Conservation (phyloP, 2,329 filamentous ascomycete genomes). For the Ophiostoma sp. region DNA sequence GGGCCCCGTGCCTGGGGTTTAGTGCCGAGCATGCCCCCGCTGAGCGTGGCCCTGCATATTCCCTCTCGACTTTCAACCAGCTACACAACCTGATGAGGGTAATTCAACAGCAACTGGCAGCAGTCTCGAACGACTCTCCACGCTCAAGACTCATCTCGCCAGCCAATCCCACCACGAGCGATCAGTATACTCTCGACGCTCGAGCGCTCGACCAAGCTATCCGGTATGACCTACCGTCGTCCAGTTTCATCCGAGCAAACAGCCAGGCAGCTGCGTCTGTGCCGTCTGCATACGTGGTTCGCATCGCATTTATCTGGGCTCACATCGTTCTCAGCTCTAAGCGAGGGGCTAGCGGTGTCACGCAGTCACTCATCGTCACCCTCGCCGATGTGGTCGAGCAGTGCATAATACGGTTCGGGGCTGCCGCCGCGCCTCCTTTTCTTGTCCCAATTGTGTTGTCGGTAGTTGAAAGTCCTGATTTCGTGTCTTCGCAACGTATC, state of each 20-base stretch:
- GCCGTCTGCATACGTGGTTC: slow-evolving; percentile 19
- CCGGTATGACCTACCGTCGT: slow-evolving; percentile 14
- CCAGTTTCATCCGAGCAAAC: neutral
- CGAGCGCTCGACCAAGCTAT: slow-evolving; percentile 4
- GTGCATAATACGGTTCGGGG: slow-evolving; percentile 28
- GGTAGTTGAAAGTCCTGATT: neutral
- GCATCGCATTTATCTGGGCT: slow-evolving; percentile 18
- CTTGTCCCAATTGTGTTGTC: slow-evolving; percentile 27
- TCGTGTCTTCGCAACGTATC: slow-evolving; percentile 1
- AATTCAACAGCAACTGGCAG: slow-evolving; percentile 7
- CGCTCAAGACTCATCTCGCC: neutral
- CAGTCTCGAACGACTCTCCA: neutral
- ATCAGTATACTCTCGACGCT: neutral
- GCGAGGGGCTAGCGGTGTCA: neutral
- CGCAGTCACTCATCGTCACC: neutral
- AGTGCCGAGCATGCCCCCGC: slow-evolving; percentile 26
- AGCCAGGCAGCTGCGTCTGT: neutral
- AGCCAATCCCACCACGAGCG: neutral
- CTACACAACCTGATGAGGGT: slow-evolving; percentile 36
- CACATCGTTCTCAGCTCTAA: slow-evolving; percentile 10
- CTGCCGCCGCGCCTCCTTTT: slow-evolving; percentile 29
- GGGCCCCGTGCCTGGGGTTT: slow-evolving; percentile 49
- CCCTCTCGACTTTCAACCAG: slow-evolving; percentile 41
- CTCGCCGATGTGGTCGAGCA: slow-evolving; percentile 19
- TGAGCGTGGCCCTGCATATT: slow-evolving; percentile 33